A percentile compares a stretch with the other conserved stretches of the same genome.
phyloP scores from a whole-genome alignment of 345 rosid species.

The Moringa oleifera region DNA sequence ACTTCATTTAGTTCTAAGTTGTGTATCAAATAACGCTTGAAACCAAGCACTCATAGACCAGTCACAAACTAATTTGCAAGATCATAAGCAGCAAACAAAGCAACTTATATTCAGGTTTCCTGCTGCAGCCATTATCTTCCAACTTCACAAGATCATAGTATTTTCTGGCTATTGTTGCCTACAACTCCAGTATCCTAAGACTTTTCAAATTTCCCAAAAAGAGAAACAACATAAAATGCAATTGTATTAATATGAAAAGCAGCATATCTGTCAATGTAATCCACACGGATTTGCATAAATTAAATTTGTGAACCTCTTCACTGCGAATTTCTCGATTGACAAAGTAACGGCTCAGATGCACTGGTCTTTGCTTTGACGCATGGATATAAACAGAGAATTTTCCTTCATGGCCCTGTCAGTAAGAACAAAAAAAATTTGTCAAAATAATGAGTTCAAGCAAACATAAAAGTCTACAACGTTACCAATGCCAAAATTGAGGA shows the following conservation, averaged over 20 bases:
- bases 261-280: neutral
- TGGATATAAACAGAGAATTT: constrained; percentile 76
- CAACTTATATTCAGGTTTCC: neutral
- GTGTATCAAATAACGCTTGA: no score
- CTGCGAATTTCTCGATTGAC: constrained; percentile 67
- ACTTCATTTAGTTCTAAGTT: no score
- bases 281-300: neutral
- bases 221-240: neutral
- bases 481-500: neutral
- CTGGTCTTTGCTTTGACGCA: constrained; percentile 66
- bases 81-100: neutral
- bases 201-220: neutral
- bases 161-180: neutral
- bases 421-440: constrained; percentile 6
- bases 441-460: constrained; percentile 1
- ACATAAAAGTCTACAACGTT: neutral
- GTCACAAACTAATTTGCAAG: neutral
- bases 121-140: neutral
- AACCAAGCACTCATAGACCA: no score
- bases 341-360: constrained; percentile 74
- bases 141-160: neutral
- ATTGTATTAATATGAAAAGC: neutral
- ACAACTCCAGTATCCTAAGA: neutral
- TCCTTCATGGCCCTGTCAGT: constrained; percentile 71
- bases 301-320: constrained; percentile 38